Conservation (phyloP, 257 asterid genomes). For the Solanum stenotomum region DNA sequence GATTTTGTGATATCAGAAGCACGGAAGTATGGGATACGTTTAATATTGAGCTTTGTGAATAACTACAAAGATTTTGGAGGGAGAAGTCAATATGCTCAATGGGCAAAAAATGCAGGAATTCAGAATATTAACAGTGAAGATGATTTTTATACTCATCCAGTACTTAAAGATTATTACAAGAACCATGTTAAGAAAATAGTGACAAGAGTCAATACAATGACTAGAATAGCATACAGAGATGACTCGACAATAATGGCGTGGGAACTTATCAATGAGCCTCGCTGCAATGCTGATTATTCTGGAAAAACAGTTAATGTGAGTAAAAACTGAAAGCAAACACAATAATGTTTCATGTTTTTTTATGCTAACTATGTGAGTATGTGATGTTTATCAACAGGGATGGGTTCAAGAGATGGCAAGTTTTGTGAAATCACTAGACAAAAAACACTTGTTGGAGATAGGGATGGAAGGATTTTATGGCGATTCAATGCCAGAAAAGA, state of each 20-base stretch:
- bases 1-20: slow-evolving; percentile 54
- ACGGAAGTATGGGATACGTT: slow-evolving; percentile 12
- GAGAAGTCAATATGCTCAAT: slow-evolving; percentile 27
- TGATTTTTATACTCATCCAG: slow-evolving; percentile 33
- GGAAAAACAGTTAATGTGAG: slow-evolving; percentile 28
- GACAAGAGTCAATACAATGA: slow-evolving; percentile 33
- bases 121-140: slow-evolving; percentile 17
- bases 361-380: too few species aligned
- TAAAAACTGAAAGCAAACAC: too few species aligned
- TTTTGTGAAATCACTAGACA: slow-evolving; percentile 48
- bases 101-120: slow-evolving; percentile 39
- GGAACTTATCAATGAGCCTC: slow-evolving; percentile 56
- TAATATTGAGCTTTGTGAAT: slow-evolving; percentile 35
- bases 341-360: background rate
- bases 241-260: slow-evolving; percentile 51
- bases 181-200: slow-evolving; percentile 26
- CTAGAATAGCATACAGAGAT: slow-evolving; percentile 25
- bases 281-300: slow-evolving; percentile 40
- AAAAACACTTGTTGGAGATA: slow-evolving; percentile 44
- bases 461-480: slow-evolving; percentile 94
- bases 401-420: slow-evolving; percentile 58
- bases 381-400: background rate
- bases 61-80: slow-evolving; percentile 53
- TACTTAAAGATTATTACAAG: slow-evolving; percentile 31
- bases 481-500: slow-evolving; percentile 46